phyloP scores from a whole-genome alignment of 164 flowering plant species.

The Stephania japonica region DNA sequence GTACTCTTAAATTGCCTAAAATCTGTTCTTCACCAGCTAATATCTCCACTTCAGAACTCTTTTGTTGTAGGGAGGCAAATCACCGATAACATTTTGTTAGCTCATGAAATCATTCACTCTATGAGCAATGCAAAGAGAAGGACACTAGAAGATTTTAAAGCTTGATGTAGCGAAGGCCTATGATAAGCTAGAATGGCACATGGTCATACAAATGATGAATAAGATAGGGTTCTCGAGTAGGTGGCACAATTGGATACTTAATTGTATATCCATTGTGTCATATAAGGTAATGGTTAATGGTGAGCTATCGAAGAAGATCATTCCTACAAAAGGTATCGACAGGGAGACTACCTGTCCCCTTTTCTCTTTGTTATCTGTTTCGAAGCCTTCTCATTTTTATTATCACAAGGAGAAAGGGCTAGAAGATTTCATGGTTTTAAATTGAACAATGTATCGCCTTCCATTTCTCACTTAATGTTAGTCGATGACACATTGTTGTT shows the following conservation, averaged over 20 bases:
- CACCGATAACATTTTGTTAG: neutral
- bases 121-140: neutral
- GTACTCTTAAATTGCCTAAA: neutral
- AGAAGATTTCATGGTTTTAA: too few species aligned
- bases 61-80: neutral
- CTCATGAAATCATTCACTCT: neutral
- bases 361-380: too few species aligned
- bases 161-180: neutral
- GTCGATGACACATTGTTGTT: too few species aligned
- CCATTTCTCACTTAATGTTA: too few species aligned
- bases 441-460: too few species aligned
- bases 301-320: neutral
- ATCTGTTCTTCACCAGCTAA: neutral
- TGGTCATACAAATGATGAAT: neutral
- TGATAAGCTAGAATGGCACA: neutral
- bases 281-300: neutral
- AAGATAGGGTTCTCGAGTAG: neutral
- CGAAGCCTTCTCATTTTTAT: too few species aligned
- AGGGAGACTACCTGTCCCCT: too few species aligned
- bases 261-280: neutral
- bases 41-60: neutral
- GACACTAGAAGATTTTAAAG: neutral
- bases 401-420: too few species aligned
- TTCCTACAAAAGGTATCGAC: too few species aligned
- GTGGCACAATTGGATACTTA: neutral